Conservation (phyloP, 2,329 filamentous ascomycete genomes). For the Knoxdaviesia proteae region DNA sequence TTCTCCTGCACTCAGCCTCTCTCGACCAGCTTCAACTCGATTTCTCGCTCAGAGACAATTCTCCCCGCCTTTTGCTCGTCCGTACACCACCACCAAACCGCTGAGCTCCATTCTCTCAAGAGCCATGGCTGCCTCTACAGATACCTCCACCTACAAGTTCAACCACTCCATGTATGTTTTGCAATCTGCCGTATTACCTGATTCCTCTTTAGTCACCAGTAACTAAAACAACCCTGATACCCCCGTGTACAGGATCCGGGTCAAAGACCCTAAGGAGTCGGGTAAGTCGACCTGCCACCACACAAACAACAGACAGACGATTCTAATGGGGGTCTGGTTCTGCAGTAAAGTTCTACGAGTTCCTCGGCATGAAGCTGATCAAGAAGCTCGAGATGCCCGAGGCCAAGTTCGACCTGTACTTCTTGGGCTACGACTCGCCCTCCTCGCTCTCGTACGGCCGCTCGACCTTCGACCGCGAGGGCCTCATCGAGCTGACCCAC, state of each 20-base stretch:
- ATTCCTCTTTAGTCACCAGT: background rate
- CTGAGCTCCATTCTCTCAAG: too few relatives aligned
- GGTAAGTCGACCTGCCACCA: slow-evolving; percentile 19
- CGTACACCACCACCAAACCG: too few relatives aligned
- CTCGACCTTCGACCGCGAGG: slow-evolving; percentile 62
- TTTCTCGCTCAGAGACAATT: too few relatives aligned
- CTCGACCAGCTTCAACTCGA: too few relatives aligned
- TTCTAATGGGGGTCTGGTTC: background rate
- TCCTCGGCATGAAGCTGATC: slow-evolving; percentile 70
- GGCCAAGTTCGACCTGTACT: slow-evolving; percentile 87
- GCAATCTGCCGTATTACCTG: background rate
- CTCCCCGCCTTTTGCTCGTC: too few relatives aligned
- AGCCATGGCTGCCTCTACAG: slow-evolving; percentile 47
- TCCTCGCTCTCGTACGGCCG: slow-evolving; percentile 53
- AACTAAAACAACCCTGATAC: slow-evolving; percentile 5
- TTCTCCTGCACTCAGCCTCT: too few relatives aligned
- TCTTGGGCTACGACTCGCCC: slow-evolving; percentile 70
- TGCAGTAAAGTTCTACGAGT: slow-evolving; percentile 77
- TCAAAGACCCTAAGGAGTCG: slow-evolving; percentile 79
- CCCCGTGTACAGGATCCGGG: slow-evolving; percentile 45
- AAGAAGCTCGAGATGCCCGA: slow-evolving; percentile 68
- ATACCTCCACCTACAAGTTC: slow-evolving; percentile 58
- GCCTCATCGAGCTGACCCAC: slow-evolving; percentile 68
- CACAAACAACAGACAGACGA: background rate
- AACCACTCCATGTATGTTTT: slow-evolving; percentile 63